These are phyloP conservation scores for Gyromitra esculenta DNA, from an alignment of 2,329 filamentous ascomycete species.

Conservation along the genomic window DNA sequence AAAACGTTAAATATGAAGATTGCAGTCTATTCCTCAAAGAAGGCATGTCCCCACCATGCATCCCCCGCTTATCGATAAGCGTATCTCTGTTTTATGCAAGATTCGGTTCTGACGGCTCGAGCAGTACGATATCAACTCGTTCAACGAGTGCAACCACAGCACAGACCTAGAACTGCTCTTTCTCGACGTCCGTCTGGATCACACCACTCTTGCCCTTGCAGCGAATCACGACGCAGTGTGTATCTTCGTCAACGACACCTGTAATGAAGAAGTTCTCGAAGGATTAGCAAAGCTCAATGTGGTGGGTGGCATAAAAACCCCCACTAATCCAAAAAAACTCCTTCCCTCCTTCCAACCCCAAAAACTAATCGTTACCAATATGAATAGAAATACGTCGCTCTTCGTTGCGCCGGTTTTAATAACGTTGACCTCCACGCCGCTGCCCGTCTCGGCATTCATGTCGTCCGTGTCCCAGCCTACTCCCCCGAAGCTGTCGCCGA, in stretches of 20 bases:
- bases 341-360: background rate
- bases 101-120: slow-evolving; percentile 62
- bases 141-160: slow-evolving; percentile 58
- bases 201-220: slow-evolving; percentile 68
- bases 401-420: slow-evolving; percentile 76
- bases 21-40: slow-evolving; percentile 72
- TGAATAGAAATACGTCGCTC: slow-evolving; percentile 63
- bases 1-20: slow-evolving; percentile 65
- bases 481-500: slow-evolving; percentile 76
- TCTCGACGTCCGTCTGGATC: slow-evolving; percentile 68
- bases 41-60: slow-evolving; percentile 36
- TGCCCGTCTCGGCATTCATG: slow-evolving; percentile 67
- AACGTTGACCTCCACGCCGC: slow-evolving; percentile 71
- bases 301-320: slow-evolving; percentile 29
- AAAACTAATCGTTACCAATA: background rate
- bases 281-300: slow-evolving; percentile 45
- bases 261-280: slow-evolving; percentile 66
- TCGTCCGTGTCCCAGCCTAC: slow-evolving; percentile 74
- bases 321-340: background rate
- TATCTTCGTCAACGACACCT: slow-evolving; percentile 74
- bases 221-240: slow-evolving; percentile 69
- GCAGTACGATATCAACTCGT: slow-evolving; percentile 61
- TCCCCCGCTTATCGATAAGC: slow-evolving; percentile 41
- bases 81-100: slow-evolving; percentile 66
- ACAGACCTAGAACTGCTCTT: slow-evolving; percentile 65